Conservation (phyloP, 495 filamentous ascomycete species). For the Lasiosphaeriaceae sp. region DNA sequence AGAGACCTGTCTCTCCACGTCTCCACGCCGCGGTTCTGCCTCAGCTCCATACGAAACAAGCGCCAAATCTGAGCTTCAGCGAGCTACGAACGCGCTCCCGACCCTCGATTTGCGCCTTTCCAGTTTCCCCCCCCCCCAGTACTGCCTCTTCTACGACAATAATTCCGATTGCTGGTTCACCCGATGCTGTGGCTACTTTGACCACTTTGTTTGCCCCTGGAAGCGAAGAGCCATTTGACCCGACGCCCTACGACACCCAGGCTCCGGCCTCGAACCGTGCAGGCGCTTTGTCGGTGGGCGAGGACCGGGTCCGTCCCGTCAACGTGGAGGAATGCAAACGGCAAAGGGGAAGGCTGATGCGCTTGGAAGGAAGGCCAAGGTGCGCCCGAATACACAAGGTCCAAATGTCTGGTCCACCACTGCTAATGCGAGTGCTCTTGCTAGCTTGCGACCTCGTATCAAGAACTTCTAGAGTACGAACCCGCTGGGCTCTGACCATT, state of each 20-base stretch:
- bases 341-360: constrained; percentile 78
- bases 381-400: constrained; percentile 35
- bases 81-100: too few relatives aligned
- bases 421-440: constrained; percentile 22
- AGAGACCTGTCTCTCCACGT: too few relatives aligned
- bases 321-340: constrained; percentile 49
- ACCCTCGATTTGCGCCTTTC: too few relatives aligned
- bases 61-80: too few relatives aligned
- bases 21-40: too few relatives aligned
- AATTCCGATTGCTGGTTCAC: neutral
- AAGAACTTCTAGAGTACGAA: constrained; percentile 87
- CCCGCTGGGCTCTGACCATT: neutral
- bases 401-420: constrained; percentile 4
- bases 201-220: neutral
- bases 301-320: constrained; percentile 19
- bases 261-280: neutral
- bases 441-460: constrained; percentile 93
- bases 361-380: constrained; percentile 92
- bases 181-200: neutral
- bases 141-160: too few relatives aligned
- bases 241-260: neutral
- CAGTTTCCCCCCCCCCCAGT: too few relatives aligned
- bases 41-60: too few relatives aligned
- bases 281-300: constrained; percentile 17
- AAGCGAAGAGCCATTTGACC: neutral